Evolutionary conservation across 208 protist species (phyloP).

Genomic region (Balamuthia mandrillaris): DNA sequence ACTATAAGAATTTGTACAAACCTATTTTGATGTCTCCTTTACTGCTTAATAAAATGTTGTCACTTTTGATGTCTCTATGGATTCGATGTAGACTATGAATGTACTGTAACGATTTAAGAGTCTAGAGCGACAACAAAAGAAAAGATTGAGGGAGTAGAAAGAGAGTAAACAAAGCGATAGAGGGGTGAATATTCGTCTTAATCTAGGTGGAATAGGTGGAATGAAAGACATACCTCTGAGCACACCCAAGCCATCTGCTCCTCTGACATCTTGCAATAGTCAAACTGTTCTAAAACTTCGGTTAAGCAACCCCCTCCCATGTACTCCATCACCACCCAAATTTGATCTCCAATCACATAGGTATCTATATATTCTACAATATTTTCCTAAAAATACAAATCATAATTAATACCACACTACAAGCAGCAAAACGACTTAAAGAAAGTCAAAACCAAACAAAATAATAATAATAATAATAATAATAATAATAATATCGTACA

Average conservation of each 20-base stretch:
- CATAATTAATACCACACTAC: no score
- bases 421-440: no score
- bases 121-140: no score
- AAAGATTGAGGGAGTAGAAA: background rate
- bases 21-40: slow-evolving; percentile 52
- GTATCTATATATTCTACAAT: slow-evolving; percentile 69
- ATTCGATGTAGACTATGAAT: slow-evolving; percentile 68
- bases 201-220: background rate
- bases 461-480: no score
- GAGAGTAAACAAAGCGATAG: background rate
- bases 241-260: slow-evolving; percentile 55
- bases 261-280: slow-evolving; percentile 38
- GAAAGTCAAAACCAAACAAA: no score
- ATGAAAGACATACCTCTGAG: slow-evolving; percentile 3
- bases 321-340: slow-evolving; percentile 70
- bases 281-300: slow-evolving; percentile 47
- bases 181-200: background rate
- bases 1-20: background rate
- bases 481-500: no score
- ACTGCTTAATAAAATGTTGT: slow-evolving; percentile 69
- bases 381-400: no score
- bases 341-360: slow-evolving; percentile 51
- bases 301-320: slow-evolving; percentile 67
- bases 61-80: slow-evolving; percentile 75
- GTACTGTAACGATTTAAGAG: slow-evolving; percentile 51